Percentiles rank a stretch among this genome's conserved stretches.
These are phyloP conservation scores for Arctium lappa DNA, from an alignment of 129 eudicot genomes.

Conservation along the genomic window DNA sequence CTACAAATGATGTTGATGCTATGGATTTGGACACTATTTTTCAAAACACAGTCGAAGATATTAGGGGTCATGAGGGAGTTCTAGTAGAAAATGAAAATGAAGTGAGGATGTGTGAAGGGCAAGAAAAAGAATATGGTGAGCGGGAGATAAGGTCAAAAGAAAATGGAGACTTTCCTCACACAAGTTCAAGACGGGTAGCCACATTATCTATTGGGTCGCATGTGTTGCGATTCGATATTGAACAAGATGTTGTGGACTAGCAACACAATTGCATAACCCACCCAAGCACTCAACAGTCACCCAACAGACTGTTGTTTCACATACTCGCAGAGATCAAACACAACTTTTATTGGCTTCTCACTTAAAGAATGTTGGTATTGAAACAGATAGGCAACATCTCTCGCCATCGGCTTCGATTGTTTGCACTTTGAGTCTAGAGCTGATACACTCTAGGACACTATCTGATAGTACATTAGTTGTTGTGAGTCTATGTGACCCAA, in stretches of 20 bases:
- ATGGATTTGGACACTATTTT: too few relatives aligned
- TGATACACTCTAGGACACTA: too few relatives aligned
- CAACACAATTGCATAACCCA: not conserved
- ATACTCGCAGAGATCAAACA: not conserved
- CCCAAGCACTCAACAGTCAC: not conserved
- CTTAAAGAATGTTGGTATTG: not conserved
- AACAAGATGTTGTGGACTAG: not conserved
- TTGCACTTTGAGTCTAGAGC: too few relatives aligned
- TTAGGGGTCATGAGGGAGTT: too few relatives aligned
- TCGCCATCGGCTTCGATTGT: not conserved
- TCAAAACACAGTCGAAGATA: too few relatives aligned
- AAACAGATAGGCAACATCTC: not conserved
- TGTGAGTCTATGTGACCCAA: too few relatives aligned
- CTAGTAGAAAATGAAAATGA: too few relatives aligned
- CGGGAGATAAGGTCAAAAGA: not conserved
- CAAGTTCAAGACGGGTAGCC: not conserved
- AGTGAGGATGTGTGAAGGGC: too few relatives aligned
- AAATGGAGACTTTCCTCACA: too few relatives aligned
- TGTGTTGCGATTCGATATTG: not conserved
- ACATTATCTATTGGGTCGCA: not conserved
- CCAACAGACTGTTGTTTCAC: not conserved
- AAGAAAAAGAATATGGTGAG: too few relatives aligned
- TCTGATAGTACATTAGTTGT: too few relatives aligned
- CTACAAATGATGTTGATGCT: too few relatives aligned
- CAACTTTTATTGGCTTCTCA: not conserved